Conservation (phyloP, 2,329 filamentous ascomycete species). For the Ceratocystis eucalypticola region DNA sequence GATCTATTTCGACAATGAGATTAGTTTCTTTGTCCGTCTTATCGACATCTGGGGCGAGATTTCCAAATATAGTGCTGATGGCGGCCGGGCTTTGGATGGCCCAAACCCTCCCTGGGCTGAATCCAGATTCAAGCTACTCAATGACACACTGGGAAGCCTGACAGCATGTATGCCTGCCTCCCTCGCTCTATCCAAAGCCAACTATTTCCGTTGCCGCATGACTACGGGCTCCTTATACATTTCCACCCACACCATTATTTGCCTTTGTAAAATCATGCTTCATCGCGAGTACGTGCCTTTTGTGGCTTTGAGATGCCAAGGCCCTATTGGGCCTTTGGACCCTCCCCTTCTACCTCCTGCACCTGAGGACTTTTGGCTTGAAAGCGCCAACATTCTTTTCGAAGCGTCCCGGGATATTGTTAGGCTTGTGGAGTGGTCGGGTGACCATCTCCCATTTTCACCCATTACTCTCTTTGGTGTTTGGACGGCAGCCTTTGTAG, state of each 20-base stretch:
- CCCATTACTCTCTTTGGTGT: constrained; percentile 53
- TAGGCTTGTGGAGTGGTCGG: constrained; percentile 49
- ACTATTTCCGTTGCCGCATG: neutral
- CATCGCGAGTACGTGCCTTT: constrained; percentile 24
- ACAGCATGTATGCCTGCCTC: neutral
- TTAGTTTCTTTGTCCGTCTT: constrained; percentile 43
- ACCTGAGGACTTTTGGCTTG: constrained; percentile 43
- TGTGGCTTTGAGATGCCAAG: constrained; percentile 29
- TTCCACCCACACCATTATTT: constrained; percentile 47
- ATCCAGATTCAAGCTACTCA: constrained; percentile 42
- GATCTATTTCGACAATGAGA: constrained; percentile 33
- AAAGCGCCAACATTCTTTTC: constrained; percentile 49
- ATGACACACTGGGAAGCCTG: constrained; percentile 24
- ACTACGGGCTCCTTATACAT: constrained; percentile 1
- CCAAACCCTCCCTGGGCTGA: constrained; percentile 45
- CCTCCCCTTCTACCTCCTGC: constrained; percentile 15
- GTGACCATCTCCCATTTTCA: constrained; percentile 51
- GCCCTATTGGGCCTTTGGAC: constrained; percentile 44
- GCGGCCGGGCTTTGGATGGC: constrained; percentile 37
- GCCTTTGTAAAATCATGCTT: constrained; percentile 48
- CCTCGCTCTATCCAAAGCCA: neutral
- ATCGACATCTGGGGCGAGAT: constrained; percentile 48
- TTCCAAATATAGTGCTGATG: constrained; percentile 40
- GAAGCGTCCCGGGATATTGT: constrained; percentile 49
- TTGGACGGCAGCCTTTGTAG: constrained; percentile 52